Evolutionary conservation across 1,284 basidiomycete species (phyloP).

Genomic region (Moesziomyces antarcticus): DNA sequence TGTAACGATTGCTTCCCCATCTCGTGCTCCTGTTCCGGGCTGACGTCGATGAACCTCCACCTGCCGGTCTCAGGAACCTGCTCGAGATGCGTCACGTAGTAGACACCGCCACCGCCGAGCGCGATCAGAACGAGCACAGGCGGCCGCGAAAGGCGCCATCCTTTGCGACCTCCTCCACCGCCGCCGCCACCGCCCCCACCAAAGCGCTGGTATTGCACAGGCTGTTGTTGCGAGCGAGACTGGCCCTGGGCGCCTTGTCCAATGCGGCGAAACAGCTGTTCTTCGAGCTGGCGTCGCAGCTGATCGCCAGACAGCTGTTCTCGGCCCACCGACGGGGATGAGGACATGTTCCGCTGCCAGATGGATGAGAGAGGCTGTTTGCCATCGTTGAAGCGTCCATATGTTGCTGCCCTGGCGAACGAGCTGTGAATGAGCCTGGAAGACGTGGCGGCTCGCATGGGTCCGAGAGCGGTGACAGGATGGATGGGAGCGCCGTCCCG

Average conservation of each 20-base stretch:
- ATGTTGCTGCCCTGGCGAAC: not conserved
- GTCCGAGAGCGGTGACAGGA: not conserved
- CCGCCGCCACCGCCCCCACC: conserved; percentile 19
- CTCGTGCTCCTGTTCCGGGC: conserved; percentile 49
- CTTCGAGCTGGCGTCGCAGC: conserved; percentile 31
- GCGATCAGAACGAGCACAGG: conserved; percentile 43
- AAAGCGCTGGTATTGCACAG: conserved; percentile 33
- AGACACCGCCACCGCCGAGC: conserved; percentile 49
- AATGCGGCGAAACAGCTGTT: conserved; percentile 34
- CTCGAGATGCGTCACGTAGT: conserved; percentile 64
- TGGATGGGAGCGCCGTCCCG: not conserved
- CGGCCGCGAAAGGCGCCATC: conserved; percentile 27
- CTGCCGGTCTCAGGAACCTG: conserved; percentile 63
- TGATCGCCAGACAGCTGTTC: conserved; percentile 28
- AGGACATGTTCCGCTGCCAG: not conserved
- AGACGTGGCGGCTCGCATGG: not conserved
- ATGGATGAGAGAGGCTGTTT: not conserved
- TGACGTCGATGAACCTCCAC: conserved; percentile 64
- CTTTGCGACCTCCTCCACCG: conserved; percentile 7
- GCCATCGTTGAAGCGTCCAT: conserved; percentile 11
- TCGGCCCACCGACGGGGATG: conserved; percentile 8
- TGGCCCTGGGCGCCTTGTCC: conserved; percentile 18
- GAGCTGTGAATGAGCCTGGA: conserved; percentile 4
- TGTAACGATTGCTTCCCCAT: conserved; percentile 72
- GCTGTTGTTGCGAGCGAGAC: conserved; percentile 5